Evolutionary conservation across 2,329 filamentous ascomycete genomes (phyloP).

Genomic region (Aspergillus calidoustus): DNA sequence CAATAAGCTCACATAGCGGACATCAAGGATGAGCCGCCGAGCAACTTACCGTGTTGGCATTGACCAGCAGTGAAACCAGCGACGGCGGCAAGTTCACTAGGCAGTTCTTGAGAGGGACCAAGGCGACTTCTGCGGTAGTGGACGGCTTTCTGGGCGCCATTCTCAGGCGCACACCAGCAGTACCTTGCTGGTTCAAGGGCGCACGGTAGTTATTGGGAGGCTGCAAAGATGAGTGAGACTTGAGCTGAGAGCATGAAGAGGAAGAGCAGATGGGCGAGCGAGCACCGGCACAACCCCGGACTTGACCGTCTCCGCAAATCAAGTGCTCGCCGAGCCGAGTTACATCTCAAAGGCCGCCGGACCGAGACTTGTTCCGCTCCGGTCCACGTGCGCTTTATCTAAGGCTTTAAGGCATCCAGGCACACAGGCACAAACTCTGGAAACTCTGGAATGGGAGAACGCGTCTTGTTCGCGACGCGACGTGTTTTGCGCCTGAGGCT

Average conservation of each 20-base stretch:
- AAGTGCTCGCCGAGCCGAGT: constrained; percentile 31
- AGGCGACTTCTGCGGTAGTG: constrained; percentile 78
- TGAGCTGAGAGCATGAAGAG: constrained; percentile 7
- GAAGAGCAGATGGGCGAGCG: constrained; percentile 22
- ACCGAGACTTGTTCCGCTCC: constrained; percentile 41
- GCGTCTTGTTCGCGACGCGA: constrained; percentile 37
- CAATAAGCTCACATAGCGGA: neutral
- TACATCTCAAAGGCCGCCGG: constrained; percentile 26
- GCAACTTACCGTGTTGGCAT: constrained; percentile 79
- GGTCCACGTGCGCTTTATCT: constrained; percentile 28
- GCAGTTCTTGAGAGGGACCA: constrained; percentile 90
- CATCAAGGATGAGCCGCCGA: constrained; percentile 21
- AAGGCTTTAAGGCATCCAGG: neutral
- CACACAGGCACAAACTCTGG: neutral
- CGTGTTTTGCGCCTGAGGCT: constrained; percentile 27
- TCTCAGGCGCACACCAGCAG: constrained; percentile 27
- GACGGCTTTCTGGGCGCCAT: constrained; percentile 58
- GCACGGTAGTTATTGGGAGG: constrained; percentile 15
- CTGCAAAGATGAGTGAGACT: constrained; percentile 8
- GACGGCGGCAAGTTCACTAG: constrained; percentile 88
- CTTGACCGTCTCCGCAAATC: constrained; percentile 31
- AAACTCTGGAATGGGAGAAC: constrained; percentile 16
- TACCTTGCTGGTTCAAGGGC: constrained; percentile 15
- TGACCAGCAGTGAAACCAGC: constrained; percentile 81
- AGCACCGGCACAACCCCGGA: constrained; percentile 31